Evolutionary conservation across 1,284 basidiomycete species (phyloP), one percentile per base, ranked within the genome.

Genomic region (Cyathus olla): DNA sequence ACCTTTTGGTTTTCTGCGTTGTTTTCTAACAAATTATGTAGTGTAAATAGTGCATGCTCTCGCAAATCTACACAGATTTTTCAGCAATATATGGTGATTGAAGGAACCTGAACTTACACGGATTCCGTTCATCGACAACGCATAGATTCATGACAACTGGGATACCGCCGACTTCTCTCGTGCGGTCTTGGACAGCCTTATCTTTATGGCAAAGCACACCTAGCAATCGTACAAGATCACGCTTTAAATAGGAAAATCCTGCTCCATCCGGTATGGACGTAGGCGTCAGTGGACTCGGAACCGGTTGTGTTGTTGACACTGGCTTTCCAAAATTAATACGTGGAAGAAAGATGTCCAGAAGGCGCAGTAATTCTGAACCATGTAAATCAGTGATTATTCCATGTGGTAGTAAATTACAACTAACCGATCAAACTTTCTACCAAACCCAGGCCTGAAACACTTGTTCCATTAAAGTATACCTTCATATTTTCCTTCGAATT

Each of bases 61-160:
- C 95, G 89, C 50, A 98, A 80, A 78, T 95, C 95, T 96, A 70
- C 22, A 24, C 54, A 46, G 59, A 56, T 57, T 19, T 53, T 28
- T 37, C 37, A 8, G 49, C 24, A 64, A 61, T 46, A 68, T 61
- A 62, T 21, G 21, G 22, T 39, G 59, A 27, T 55, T 28, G 27
- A 62, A 49, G 59, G 50, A 49, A 61, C 54, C 13, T 26, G 26
- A 54, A 73, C 80, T 63, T 73, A 97, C 95, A 96, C 44, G 95
- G 94, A 76, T 97, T 97, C 60, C 90, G 80, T 68, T 96, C 95
- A 73, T 98, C 95, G 27, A 95, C 84, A 24, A 95, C 93, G 74
- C 95, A 97, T 79, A 96, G 82, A 66, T 91, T 91, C 84, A 97
- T 88, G 6, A 97, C 85, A 46, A 95, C 85, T 57, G 89, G 84